A percentile compares a stretch with the other conserved stretches of the same genome.
These are phyloP conservation scores for Pseudozyma sp. DNA, from an alignment of 1,284 basidiomycete species.

Conservation along the genomic window DNA sequence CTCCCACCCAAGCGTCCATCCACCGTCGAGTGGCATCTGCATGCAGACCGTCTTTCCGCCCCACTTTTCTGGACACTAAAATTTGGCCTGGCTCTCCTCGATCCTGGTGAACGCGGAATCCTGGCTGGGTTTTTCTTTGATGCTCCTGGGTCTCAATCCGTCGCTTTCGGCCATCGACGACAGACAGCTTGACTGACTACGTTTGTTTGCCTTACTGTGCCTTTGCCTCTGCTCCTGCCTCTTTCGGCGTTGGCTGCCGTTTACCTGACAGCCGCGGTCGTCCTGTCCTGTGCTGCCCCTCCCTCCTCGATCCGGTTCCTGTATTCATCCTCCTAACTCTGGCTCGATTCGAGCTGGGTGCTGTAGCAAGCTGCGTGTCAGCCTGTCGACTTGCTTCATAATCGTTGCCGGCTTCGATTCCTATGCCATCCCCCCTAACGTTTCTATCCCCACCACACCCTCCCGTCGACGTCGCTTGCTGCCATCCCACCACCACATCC, in stretches of 20 bases:
- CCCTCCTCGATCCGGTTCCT: neutral
- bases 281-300: neutral
- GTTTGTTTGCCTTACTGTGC: neutral
- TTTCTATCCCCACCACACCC: conserved; percentile 1
- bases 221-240: neutral
- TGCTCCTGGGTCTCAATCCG: conserved; percentile 1
- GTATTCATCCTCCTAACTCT: conserved; percentile 1
- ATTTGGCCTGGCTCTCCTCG: too few species aligned
- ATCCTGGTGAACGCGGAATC: too few species aligned
- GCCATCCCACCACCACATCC: neutral
- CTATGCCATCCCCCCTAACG: neutral
- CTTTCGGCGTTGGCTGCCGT: conserved; percentile 2
- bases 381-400: conserved; percentile 20
- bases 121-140: too few species aligned
- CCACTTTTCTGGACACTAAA: too few species aligned
- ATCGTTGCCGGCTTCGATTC: conserved; percentile 8
- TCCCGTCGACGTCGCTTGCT: neutral
- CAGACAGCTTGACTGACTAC: conserved; percentile 1
- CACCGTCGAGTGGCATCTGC: too few species aligned
- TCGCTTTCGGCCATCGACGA: neutral
- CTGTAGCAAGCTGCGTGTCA: neutral
- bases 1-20: too few species aligned
- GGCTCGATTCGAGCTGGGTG: conserved; percentile 23
- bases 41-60: too few species aligned
- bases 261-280: neutral